Percentiles rank a stretch among this genome's conserved stretches.
Evolutionary conservation across 495 filamentous ascomycete species (phyloP).

Genomic region (Daldinia grandis): DNA sequence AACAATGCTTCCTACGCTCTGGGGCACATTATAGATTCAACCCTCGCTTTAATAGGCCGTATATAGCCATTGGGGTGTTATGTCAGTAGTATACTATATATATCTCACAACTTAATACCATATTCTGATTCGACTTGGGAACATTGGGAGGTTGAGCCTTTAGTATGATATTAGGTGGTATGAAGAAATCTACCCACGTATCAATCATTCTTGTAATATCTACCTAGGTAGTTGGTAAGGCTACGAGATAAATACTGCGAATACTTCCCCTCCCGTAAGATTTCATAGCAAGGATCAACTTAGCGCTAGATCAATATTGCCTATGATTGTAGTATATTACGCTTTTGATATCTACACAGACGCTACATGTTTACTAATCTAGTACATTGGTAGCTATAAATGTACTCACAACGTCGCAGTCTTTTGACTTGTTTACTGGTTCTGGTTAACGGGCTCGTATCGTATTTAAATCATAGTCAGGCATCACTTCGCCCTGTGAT

Average conservation of each 20-base stretch:
- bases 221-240: background rate
- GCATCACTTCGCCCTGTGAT: background rate
- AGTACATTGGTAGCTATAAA: background rate
- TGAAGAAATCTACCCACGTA: background rate
- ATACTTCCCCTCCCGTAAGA: background rate
- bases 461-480: background rate
- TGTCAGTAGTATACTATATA: background rate
- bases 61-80: background rate
- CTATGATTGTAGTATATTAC: background rate
- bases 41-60: background rate
- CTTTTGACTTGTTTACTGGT: background rate
- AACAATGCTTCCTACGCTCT: background rate
- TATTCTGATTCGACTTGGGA: background rate
- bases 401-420: too few species aligned
- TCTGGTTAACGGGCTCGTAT: background rate
- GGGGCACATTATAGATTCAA: background rate
- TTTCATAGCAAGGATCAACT: background rate
- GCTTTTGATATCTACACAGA: background rate
- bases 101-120: background rate
- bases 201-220: background rate
- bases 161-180: background rate
- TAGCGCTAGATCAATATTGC: background rate
- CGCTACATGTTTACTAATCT: background rate
- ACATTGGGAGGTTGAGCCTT: background rate
- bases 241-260: background rate